These are phyloP conservation scores for Pseudogymnoascus sp. DNA, from an alignment of 2,329 filamentous ascomycete species.

Conservation along the genomic window DNA sequence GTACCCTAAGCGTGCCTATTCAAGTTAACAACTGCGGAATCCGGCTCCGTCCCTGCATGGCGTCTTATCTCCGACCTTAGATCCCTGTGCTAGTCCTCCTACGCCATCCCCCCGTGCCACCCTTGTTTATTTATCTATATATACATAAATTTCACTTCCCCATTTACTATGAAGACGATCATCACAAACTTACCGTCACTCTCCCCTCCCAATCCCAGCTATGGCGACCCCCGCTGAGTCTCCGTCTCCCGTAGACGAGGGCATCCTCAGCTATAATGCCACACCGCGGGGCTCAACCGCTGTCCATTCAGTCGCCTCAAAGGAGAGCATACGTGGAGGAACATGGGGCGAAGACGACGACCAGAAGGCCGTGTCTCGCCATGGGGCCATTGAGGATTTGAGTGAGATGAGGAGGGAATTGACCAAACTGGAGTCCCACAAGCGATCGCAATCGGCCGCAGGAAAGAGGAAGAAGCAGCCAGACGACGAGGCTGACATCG, in stretches of 20 bases:
- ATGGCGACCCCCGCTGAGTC: slow-evolving; percentile 5
- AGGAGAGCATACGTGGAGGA: neutral
- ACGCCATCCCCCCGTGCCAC: slow-evolving; percentile 21
- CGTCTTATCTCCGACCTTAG: slow-evolving; percentile 6
- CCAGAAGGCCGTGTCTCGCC: slow-evolving; percentile 1
- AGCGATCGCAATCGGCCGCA: neutral
- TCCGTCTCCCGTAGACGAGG: slow-evolving; percentile 1
- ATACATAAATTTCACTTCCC: slow-evolving; percentile 1
- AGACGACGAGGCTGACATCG: neutral
- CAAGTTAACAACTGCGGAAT: neutral
- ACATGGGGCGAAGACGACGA: slow-evolving; percentile 5
- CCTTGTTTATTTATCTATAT: slow-evolving; percentile 12
- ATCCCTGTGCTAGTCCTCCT: slow-evolving; percentile 14
- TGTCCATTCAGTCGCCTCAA: neutral
- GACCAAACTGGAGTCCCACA: neutral
- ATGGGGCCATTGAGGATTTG: neutral
- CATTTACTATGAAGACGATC: neutral
- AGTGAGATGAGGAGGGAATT: neutral
- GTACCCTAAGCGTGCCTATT: slow-evolving; percentile 1
- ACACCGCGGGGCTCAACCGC: neutral
- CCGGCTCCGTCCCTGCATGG: slow-evolving; percentile 1
- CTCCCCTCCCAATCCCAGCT: neutral
- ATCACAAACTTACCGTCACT: neutral
- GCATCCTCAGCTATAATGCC: slow-evolving; percentile 2
- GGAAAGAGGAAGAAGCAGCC: neutral